phyloP scores from a whole-genome alignment of 1,284 basidiomycete species.

The Moesziomyces sp. region DNA sequence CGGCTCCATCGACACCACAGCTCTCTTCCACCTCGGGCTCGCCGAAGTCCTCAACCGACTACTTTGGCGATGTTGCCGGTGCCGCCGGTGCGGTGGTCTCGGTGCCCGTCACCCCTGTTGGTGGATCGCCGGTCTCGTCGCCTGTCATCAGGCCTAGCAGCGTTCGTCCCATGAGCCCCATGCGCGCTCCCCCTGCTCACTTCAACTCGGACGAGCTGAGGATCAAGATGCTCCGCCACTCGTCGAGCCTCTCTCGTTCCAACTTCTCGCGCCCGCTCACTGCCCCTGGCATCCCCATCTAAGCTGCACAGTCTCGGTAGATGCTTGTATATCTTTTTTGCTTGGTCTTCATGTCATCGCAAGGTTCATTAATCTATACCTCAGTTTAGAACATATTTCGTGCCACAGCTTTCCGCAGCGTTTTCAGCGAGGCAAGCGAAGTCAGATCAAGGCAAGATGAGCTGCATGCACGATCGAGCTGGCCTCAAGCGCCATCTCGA shows the following conservation, averaged over 20 bases:
- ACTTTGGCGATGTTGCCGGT: slow-evolving; percentile 29
- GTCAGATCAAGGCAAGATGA: too few relatives aligned
- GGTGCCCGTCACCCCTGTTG: slow-evolving; percentile 17
- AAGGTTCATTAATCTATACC: background rate
- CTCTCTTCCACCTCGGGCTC: slow-evolving; percentile 17
- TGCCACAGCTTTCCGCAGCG: too few relatives aligned
- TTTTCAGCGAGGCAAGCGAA: too few relatives aligned
- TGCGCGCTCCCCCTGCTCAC: slow-evolving; percentile 33
- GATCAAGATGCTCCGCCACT: slow-evolving; percentile 45
- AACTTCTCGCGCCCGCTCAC: slow-evolving; percentile 31
- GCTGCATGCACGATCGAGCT: background rate
- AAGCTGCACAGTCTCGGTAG: background rate
- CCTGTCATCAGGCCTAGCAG: slow-evolving; percentile 24
- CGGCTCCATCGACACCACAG: slow-evolving; percentile 24
- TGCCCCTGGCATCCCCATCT: slow-evolving; percentile 36
- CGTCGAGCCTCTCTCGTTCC: slow-evolving; percentile 17
- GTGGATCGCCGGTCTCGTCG: slow-evolving; percentile 23
- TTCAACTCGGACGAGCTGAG: slow-evolving; percentile 43
- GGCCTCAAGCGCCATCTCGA: background rate
- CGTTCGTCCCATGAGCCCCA: slow-evolving; percentile 34
- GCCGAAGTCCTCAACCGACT: slow-evolving; percentile 20
- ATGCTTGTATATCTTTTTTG: background rate
- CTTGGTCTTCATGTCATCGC: background rate
- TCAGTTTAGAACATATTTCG: background rate
- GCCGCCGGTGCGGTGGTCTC: slow-evolving; percentile 20